A percentile compares a stretch with the other conserved stretches of the same genome.
Conservation (phyloP, 805 yeast species). For the Cyberlindnera veronae region DNA sequence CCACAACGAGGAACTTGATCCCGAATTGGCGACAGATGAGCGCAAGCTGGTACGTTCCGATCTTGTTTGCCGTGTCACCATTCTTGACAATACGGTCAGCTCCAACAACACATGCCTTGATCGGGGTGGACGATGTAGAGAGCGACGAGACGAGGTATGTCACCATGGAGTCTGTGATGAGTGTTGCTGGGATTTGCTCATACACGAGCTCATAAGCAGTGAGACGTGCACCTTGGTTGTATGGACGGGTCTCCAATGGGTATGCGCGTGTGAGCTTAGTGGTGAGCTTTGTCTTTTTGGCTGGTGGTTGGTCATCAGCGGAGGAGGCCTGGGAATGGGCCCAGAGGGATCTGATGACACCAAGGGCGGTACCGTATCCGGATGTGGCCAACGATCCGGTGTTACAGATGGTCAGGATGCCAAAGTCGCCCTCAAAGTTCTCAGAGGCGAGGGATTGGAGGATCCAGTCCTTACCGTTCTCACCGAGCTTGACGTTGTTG, state of each 20-base stretch:
- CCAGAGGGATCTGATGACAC: conserved; percentile 78
- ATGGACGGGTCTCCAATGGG: conserved; percentile 93
- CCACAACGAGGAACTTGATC: conserved; percentile 88
- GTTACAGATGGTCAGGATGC: conserved; percentile 89
- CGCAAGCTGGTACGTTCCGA: conserved; percentile 90
- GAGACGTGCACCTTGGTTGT: conserved; percentile 91
- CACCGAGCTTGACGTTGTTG: conserved; percentile 79
- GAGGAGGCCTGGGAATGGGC: conserved; percentile 31
- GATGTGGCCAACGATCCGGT: conserved; percentile 97
- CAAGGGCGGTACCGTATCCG: conserved; percentile 96
- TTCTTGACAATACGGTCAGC: conserved; percentile 91
- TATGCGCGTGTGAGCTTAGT: conserved; percentile 67
- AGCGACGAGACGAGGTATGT: conserved; percentile 61
- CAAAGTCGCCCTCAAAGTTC: conserved; percentile 58
- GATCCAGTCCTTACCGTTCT: conserved; percentile 74
- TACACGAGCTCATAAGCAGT: conserved; percentile 88
- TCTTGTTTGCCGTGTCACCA: conserved; percentile 96
- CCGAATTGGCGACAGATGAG: conserved; percentile 61
- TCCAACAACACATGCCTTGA: conserved; percentile 78
- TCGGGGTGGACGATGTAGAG: conserved; percentile 47
- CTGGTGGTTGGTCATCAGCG: conserved; percentile 22
- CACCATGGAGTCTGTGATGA: conserved; percentile 90
- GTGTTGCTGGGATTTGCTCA: conserved; percentile 82
- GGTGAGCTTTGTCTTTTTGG: conserved; percentile 30
- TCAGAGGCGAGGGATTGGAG: conserved; percentile 40